Conservation (phyloP, 495 filamentous ascomycete species). For the Hypoxylon perforatum region DNA sequence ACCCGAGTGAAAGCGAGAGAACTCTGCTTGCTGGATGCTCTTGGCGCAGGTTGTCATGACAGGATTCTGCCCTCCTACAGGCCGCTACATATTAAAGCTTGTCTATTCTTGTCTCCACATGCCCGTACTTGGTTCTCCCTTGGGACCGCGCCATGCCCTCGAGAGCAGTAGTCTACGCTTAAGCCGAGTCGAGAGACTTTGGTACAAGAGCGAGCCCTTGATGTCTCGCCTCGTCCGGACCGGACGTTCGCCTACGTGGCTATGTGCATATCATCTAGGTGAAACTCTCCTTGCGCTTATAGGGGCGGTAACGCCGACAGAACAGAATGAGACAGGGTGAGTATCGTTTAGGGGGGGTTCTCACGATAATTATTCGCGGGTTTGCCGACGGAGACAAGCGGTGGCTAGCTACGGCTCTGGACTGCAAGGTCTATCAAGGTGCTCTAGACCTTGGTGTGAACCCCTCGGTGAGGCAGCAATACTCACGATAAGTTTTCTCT, state of each 20-base stretch:
- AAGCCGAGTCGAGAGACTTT: constrained; percentile 4
- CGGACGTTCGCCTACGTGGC: constrained; percentile 7
- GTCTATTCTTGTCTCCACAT: constrained; percentile 41
- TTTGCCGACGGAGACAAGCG: constrained; percentile 3
- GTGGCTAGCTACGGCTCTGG: constrained; percentile 40
- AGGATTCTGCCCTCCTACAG: constrained; percentile 28
- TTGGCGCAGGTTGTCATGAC: constrained; percentile 41
- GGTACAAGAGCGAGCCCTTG: constrained; percentile 1
- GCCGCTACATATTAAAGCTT: constrained; percentile 39
- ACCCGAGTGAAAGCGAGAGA: constrained; percentile 46
- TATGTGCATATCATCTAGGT: constrained; percentile 30
- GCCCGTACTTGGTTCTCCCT: constrained; percentile 25
- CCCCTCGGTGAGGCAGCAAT: constrained; percentile 32
- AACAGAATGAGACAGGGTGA: background rate
- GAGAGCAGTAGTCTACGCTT: constrained; percentile 25
- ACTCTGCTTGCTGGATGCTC: constrained; percentile 25
- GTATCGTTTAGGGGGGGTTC: background rate
- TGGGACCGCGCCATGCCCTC: constrained; percentile 23
- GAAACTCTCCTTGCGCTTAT: constrained; percentile 19
- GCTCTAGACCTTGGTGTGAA: constrained; percentile 27
- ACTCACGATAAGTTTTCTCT: constrained; percentile 27
- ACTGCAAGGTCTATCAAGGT: constrained; percentile 19
- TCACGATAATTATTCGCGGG: constrained; percentile 1
- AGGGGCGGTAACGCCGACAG: constrained; percentile 12
- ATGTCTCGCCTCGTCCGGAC: constrained; percentile 7